Evolutionary conservation across 2,329 filamentous ascomycete genomes (phyloP), one percentile per base, ranked within the genome.

Genomic region (Aphanocladium album): DNA sequence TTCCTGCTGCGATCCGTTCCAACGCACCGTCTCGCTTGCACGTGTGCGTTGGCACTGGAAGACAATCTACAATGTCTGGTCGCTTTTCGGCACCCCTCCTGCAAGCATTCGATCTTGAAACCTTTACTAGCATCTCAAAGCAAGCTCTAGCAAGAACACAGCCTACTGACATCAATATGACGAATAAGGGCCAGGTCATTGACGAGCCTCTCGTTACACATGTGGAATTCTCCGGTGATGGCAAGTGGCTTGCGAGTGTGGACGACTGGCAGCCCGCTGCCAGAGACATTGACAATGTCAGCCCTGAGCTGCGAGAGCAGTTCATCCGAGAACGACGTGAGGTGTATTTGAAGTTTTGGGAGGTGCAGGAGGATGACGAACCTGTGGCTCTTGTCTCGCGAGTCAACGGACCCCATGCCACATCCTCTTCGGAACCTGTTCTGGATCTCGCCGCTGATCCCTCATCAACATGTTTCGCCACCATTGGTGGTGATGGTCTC

Each of bases 61-160:
- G 84, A 62, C 81, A 85, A 67, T 78, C 82, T 3, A 79, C 80
- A 69, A 67, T 84, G 75, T 69, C 86, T 73, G 73, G 74, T 60
- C 73, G 78, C 58, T 76, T 77, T 33, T 84, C 80, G 30, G 81
- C 77, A 70, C 86, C 77, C 72, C 83, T 76, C 64, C 77, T 99
- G 37, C 95, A 99, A 73, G 90, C 90, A 0, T 92, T 96, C 69
- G 91, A 98, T 72, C 79, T 96, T n/a, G 84, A 87, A 37, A 85
- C 87, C 2, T 87, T 90, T 66, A 87, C 87, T 60, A 90, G 93
- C 65, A 75, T 96, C 41, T 86, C 85, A n/a, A 90, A 90, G 64
- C 95, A 99, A 78, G 91, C 95, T 6, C 78, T 99, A 64, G 89
- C 93, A 7, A 85, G 95, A 56, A 96, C 93, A 51, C 93, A 96